Evolutionary conservation across 2,329 filamentous ascomycete species (phyloP), one percentile per base, ranked within the genome.

Genomic region (Fusarium sp.): DNA sequence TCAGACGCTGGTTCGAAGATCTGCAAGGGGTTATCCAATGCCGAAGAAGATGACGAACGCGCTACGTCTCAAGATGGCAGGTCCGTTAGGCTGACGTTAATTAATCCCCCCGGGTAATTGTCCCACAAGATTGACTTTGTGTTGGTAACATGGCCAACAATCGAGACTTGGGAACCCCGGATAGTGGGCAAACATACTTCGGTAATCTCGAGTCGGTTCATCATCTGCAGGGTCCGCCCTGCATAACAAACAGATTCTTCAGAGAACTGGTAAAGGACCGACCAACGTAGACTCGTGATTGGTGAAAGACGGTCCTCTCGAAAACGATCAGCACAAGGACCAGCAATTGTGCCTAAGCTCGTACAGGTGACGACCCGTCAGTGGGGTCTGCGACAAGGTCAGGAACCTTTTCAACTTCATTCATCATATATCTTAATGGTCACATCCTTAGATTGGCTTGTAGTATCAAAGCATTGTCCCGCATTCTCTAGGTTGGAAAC

Each of bases 121-220:
- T 13, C 18, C 31, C 49, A 55, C 48, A 44, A 10, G 42, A 38
- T 58, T 58, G 24, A 44, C 38, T 58, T 44, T 54, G 40, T 11
- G 14, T 17, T 36, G 28, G 28, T 13, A 10, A 28, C 28, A 28
- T 28, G 28, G 28, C 9, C 31, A 34, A 17, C 38, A 26, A 28
- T 20, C 38, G 36, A 28, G 13, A 9, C 18, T 36, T 13, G 15
- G 22, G 8, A 33, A n/a, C 54, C 48, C 36, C 28, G n/a, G 38
- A 20, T 43, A 26, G 14, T n/a, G 10, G 26, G 18, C 14, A 38
- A 28, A 34, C n/a, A 13, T 22, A 36, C 26, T 3, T 58, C 48
- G 55, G 55, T 58, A 43, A 58, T 54, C 48, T 56, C 28, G 28
- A 31, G 28, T 31, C 28, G 4, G 28, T 31, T 5, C 28, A 31